Evolutionary conservation across 106 monocot species (phyloP).

Genomic region (Allium fistulosum): DNA sequence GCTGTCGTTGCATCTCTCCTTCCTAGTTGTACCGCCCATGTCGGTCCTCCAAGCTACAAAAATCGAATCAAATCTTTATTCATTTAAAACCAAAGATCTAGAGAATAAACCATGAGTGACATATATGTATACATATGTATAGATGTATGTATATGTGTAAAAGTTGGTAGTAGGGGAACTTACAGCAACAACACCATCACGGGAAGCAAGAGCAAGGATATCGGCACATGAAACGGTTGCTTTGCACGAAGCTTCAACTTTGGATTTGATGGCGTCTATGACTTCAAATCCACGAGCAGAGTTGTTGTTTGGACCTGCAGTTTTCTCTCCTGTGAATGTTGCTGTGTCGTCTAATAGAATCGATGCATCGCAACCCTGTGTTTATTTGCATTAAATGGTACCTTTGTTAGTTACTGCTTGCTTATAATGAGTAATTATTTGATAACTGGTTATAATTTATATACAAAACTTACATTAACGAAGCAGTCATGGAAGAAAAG

Average conservation of each 20-base stretch:
- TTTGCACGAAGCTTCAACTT: not conserved
- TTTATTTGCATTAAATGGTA: not conserved
- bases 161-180: not conserved
- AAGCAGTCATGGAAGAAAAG: constrained; percentile 51
- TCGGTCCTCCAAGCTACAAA: constrained; percentile 27
- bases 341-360: constrained; percentile 8
- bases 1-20: constrained; percentile 28
- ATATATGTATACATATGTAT: not conserved
- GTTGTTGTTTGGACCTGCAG: not conserved
- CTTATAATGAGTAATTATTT: not conserved
- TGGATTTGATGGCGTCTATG: constrained; percentile 5
- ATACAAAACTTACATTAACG: constrained; percentile 10
- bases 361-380: constrained; percentile 13
- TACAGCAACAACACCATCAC: not conserved
- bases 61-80: not conserved
- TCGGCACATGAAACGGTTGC: constrained; percentile 8
- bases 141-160: not conserved
- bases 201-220: constrained; percentile 2
- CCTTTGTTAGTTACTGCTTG: not conserved
- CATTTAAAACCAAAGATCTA: not conserved
- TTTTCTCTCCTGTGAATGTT: constrained; percentile 9
- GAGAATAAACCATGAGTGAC: not conserved
- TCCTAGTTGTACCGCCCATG: constrained; percentile 23
- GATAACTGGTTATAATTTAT: not conserved
- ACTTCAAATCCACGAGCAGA: constrained; percentile 7